Conservation (phyloP, 2,329 filamentous ascomycete genomes). For the Calonectria montana region DNA sequence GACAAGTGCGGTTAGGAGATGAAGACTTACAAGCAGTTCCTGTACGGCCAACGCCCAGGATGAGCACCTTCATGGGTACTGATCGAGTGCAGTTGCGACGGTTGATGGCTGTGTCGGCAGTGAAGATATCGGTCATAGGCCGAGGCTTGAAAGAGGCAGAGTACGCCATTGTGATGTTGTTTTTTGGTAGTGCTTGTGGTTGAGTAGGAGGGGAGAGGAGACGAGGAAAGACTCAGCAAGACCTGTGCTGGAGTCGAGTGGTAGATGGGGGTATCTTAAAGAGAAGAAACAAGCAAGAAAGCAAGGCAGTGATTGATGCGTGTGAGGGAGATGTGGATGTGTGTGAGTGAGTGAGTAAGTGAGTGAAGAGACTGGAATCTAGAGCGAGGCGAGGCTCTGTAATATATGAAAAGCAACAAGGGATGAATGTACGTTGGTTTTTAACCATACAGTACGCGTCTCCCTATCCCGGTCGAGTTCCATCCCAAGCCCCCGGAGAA, state of each 20-base stretch:
- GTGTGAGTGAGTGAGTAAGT: not conserved
- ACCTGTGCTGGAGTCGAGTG: not conserved
- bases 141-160: constrained; percentile 44
- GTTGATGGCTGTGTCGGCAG: constrained; percentile 75
- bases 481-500: constrained; percentile 9
- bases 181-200: not conserved
- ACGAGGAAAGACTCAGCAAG: not conserved
- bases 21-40: constrained; percentile 73
- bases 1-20: not conserved
- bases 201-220: not conserved
- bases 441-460: constrained; percentile 2
- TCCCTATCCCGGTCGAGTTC: constrained; percentile 3
- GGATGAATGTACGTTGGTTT: not conserved
- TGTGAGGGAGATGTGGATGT: not conserved
- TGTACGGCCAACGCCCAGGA: constrained; percentile 76
- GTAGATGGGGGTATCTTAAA: not conserved
- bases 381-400: not conserved
- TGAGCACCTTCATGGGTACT: constrained; percentile 79
- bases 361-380: not conserved
- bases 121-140: constrained; percentile 71
- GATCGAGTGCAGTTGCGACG: constrained; percentile 71
- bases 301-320: too few species aligned
- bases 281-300: not conserved
- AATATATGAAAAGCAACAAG: constrained; percentile 2
- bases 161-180: constrained; percentile 40